Percentiles rank a stretch among this genome's conserved stretches.
phyloP scores from a whole-genome alignment of 495 filamentous ascomycete species.

The Penicillium ochrochloron region DNA sequence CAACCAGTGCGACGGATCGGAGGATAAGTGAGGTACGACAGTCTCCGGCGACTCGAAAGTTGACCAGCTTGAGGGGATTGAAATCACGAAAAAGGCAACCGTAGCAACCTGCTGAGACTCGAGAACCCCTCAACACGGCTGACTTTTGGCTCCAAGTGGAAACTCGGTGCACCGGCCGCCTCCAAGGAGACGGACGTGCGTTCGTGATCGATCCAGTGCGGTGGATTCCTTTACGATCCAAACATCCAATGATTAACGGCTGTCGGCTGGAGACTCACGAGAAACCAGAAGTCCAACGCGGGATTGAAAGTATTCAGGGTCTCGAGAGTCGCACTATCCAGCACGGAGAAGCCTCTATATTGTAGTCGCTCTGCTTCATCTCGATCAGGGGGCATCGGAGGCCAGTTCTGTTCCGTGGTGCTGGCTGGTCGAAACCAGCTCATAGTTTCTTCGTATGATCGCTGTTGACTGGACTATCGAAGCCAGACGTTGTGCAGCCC shows the following conservation, averaged over 20 bases:
- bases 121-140: slow-evolving; percentile 4
- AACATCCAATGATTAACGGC: slow-evolving; percentile 4
- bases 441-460: background rate
- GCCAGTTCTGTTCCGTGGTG: background rate
- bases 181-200: background rate
- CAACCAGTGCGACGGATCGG: slow-evolving; percentile 1
- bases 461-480: background rate
- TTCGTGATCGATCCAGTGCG: slow-evolving; percentile 6
- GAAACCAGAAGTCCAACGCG: background rate
- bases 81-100: background rate
- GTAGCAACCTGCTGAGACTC: background rate
- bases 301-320: background rate
- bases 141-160: background rate
- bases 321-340: background rate
- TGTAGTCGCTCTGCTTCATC: background rate
- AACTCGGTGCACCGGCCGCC: background rate
- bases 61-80: background rate
- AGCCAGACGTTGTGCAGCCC: background rate
- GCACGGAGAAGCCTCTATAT: background rate
- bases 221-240: slow-evolving; percentile 1
- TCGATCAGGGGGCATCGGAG: background rate
- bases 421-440: background rate
- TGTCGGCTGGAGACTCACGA: background rate
- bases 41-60: background rate
- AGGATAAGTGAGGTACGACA: background rate